A percentile compares a stretch with the other conserved stretches of the same genome.
These are phyloP conservation scores for Aschersonia sp. DNA, from an alignment of 2,329 filamentous ascomycete genomes.

Conservation along the genomic window DNA sequence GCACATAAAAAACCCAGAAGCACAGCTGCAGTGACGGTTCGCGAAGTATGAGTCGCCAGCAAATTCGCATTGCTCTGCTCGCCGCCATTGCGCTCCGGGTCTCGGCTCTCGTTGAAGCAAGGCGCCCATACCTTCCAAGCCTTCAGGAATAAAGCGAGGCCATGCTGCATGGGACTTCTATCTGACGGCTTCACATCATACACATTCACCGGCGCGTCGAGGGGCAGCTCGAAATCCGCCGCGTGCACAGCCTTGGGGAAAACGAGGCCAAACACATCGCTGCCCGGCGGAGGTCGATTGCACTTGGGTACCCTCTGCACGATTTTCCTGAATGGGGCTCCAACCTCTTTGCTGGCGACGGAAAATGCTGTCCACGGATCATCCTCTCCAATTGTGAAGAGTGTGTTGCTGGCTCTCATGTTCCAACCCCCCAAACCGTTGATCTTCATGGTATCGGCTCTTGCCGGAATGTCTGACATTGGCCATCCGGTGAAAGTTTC, in stretches of 20 bases:
- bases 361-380: constrained; percentile 13
- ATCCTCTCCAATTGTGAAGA: constrained; percentile 15
- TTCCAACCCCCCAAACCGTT: constrained; percentile 23
- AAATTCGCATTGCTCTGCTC: not conserved
- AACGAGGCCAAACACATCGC: constrained; percentile 5
- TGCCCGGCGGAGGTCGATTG: not conserved
- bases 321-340: constrained; percentile 1
- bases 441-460: not conserved
- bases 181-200: not conserved
- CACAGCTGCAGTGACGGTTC: too few relatives aligned
- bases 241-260: constrained; percentile 5
- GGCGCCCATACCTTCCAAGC: constrained; percentile 6
- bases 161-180: constrained; percentile 3
- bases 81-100: constrained; percentile 6
- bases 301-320: constrained; percentile 4
- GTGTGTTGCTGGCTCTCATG: constrained; percentile 10
- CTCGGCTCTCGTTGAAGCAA: constrained; percentile 8
- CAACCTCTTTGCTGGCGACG: constrained; percentile 4
- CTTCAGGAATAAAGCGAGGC: constrained; percentile 5
- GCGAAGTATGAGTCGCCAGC: too few relatives aligned
- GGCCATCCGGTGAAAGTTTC: not conserved
- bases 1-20: too few relatives aligned
- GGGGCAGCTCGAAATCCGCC: constrained; percentile 4
- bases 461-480: constrained; percentile 1
- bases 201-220: not conserved